Base-by-base conservation (phyloP, 208 protist genomes). In the Trypanosoma rangeli region DNA sequence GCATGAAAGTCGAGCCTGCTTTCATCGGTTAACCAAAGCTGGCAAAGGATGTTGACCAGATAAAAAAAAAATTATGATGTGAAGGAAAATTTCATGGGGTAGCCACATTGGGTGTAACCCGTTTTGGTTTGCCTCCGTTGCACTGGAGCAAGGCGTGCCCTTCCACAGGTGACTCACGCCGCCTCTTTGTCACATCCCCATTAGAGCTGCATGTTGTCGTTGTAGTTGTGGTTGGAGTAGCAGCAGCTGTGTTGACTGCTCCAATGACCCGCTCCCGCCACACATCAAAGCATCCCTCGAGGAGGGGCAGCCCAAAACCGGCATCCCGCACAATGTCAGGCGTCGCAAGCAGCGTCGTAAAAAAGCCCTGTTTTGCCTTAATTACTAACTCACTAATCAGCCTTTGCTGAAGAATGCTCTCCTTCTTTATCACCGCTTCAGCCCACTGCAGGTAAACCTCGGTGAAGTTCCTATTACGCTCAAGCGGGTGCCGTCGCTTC, bases 331-430 rank as follows among this genome's bases (percentile, higher is more conserved):
- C 73, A n/a, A 90, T 49, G n/a, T 69, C 60, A 12, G 84, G 77
- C 0, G 78, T 74, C 12, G 68, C 52, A 7, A 93, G 70, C 49
- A 93, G 12, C 13, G 78, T 80, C 49, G 85, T 74, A 65, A 93
- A 92, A 49, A 50, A 67, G 49, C 79, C 50, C n/a, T 64, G 35
- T 18, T 73, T 31, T n/a, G 82, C 85, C 31, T 87, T 66, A 1
- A 65, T 12, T 55, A 64, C 73, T 24, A 91, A 61, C 52, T 86
- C 82, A 53, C 69, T 37, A 35, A 81, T 35, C 39, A 89, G 56
- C 18, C 44, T 59, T 18, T 54, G 58, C 68, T 91, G 82, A 31
- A 83, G 58, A 29, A 24, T 39, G 15, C 39, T 66, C 63, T 89
- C 88, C 15, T 52, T 58, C 56, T 82, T 59, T 35, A 94, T 79